Percentiles rank a stretch among this genome's conserved stretches.
phyloP scores from a whole-genome alignment of 306 rosid genomes.

The Gastrolobium bilobum region DNA sequence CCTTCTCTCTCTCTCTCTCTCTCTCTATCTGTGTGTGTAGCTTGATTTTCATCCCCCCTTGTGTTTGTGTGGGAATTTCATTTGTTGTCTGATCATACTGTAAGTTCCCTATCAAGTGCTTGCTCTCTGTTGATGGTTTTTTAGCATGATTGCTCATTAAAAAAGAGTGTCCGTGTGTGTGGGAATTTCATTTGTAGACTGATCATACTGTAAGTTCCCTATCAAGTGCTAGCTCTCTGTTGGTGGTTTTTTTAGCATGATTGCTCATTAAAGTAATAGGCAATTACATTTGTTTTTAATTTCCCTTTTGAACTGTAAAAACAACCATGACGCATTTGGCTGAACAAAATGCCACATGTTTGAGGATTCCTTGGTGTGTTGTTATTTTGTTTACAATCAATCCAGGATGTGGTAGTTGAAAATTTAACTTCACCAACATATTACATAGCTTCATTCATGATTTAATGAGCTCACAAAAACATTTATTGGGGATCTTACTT shows the following conservation, averaged over 20 bases:
- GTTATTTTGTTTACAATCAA: not conserved
- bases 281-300: not conserved
- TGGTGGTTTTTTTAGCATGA: not conserved
- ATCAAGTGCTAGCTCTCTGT: not conserved
- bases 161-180: not conserved
- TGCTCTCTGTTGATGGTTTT: not conserved
- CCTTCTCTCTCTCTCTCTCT: not conserved
- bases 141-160: not conserved
- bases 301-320: not conserved
- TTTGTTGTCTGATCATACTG: not conserved
- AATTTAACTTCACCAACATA: constrained; percentile 24
- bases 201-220: not conserved
- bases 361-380: not conserved
- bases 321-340: constrained; percentile 17
- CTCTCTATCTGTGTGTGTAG: no score
- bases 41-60: no score
- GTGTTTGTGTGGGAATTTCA: not conserved
- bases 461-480: constrained; percentile 33
- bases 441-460: constrained; percentile 16
- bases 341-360: not conserved
- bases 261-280: not conserved
- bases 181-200: not conserved
- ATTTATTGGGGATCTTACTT: constrained; percentile 23
- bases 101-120: not conserved
- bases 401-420: constrained; percentile 17